A percentile compares a stretch with the other conserved stretches of the same genome.
phyloP scores from a whole-genome alignment of 164 flowering plant species.

The Stephania cephalantha region DNA sequence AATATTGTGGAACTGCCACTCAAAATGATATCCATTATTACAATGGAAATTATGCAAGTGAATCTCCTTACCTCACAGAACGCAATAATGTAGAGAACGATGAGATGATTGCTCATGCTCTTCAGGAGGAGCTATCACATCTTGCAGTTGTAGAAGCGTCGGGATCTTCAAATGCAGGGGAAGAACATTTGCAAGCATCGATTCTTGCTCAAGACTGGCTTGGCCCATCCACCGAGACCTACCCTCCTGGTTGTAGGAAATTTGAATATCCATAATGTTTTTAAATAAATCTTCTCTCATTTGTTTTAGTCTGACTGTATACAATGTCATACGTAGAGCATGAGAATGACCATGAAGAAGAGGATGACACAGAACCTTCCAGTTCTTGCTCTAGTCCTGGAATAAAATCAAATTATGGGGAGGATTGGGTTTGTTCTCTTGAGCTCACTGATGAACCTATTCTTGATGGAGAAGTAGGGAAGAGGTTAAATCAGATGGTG shows the following conservation, averaged over 20 bases:
- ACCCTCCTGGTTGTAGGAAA: constrained; percentile 30
- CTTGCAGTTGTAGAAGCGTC: constrained; percentile 56
- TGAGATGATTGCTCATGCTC: constrained; percentile 58
- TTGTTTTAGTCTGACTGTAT: background rate
- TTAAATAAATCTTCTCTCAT: background rate
- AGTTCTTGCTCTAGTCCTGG: constrained; percentile 66
- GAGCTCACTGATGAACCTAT: constrained; percentile 53
- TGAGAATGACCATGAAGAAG: constrained; percentile 38
- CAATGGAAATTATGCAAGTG: constrained; percentile 31
- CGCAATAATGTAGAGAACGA: constrained; percentile 41
- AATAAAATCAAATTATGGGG: constrained; percentile 42
- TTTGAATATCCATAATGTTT: background rate
- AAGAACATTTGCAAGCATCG: constrained; percentile 38
- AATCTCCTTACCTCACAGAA: constrained; percentile 27
- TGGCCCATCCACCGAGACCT: constrained; percentile 33
- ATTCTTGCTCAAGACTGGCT: constrained; percentile 48
- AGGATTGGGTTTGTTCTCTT: constrained; percentile 42
- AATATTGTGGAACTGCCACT: constrained; percentile 32
- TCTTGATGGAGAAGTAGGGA: constrained; percentile 75
- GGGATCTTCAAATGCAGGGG: constrained; percentile 34
- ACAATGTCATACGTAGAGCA: constrained; percentile 29
- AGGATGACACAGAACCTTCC: constrained; percentile 36
- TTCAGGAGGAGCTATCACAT: constrained; percentile 66
- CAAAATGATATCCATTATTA: constrained; percentile 35
- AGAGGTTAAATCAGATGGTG: constrained; percentile 68